Evolutionary conservation across 306 rosid genomes (phyloP).

Genomic region (Dicorynia guianensis): DNA sequence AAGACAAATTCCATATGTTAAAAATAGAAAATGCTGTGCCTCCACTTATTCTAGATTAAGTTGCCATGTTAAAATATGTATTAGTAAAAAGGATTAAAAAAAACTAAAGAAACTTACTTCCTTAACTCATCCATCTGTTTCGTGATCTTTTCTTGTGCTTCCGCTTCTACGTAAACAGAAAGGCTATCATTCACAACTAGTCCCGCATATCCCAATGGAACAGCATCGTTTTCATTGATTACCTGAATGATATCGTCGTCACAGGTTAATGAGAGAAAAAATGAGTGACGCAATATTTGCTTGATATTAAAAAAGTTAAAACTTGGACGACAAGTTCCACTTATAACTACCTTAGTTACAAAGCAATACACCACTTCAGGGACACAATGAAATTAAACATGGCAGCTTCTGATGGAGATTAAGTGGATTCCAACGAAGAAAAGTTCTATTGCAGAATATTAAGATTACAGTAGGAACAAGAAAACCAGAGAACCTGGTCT

Average conservation of each 20-base stretch:
- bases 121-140: constrained; percentile 53
- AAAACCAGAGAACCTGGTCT: too few relatives aligned
- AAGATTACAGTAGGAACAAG: too few relatives aligned
- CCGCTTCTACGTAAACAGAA: constrained; percentile 59
- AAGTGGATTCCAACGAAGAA: neutral
- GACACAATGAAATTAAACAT: neutral
- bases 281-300: neutral
- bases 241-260: constrained; percentile 45
- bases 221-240: constrained; percentile 40
- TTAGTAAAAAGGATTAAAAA: constrained; percentile 28
- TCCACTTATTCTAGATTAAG: neutral
- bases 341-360: neutral
- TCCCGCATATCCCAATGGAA: constrained; percentile 50
- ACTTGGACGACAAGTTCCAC: neutral
- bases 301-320: neutral
- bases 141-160: constrained; percentile 50
- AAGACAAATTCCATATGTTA: neutral
- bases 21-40: constrained; percentile 1
- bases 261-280: constrained; percentile 12
- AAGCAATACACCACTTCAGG: neutral
- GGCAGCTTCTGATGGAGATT: neutral
- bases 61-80: constrained; percentile 7
- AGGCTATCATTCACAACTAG: constrained; percentile 52
- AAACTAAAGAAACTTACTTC: constrained; percentile 42
- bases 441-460: neutral